Evolutionary conservation across 495 filamentous ascomycete genomes (phyloP).

Genomic region (Tuber umbilicatum): DNA sequence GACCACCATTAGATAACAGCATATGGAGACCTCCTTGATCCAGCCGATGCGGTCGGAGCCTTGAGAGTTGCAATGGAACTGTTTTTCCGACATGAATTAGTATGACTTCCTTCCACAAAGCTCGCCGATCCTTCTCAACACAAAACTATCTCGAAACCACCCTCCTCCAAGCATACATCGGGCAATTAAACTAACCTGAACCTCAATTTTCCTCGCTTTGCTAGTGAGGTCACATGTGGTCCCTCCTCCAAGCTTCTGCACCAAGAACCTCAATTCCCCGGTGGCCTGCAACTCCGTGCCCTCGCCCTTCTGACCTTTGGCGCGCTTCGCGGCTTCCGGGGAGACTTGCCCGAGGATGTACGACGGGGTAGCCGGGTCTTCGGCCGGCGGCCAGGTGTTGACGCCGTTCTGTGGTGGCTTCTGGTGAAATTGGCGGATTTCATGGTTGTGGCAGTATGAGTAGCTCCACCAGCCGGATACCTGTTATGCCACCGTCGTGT

Average conservation of each 20-base stretch:
- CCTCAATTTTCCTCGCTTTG: constrained; percentile 75
- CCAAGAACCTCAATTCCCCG: constrained; percentile 81
- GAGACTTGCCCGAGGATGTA: constrained; percentile 59
- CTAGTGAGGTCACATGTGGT: constrained; percentile 87
- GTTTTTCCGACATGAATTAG: constrained; percentile 15
- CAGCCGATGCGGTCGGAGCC: constrained; percentile 76
- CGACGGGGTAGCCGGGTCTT: constrained; percentile 68
- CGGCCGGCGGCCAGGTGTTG: constrained; percentile 62
- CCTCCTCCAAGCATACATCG: not conserved
- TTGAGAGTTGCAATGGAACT: constrained; percentile 88
- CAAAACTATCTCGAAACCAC: not conserved
- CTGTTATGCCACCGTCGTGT: not conserved
- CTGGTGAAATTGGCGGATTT: constrained; percentile 89
- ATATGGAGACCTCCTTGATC: constrained; percentile 93
- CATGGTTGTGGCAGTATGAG: constrained; percentile 82
- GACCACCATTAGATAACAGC: constrained; percentile 89
- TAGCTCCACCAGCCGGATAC: constrained; percentile 92
- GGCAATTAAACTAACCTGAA: constrained; percentile 48
- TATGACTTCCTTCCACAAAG: not conserved
- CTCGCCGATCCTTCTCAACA: not conserved
- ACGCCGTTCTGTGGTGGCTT: constrained; percentile 59
- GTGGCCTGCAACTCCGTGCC: constrained; percentile 66
- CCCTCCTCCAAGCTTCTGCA: constrained; percentile 76
- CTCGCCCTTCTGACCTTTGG: constrained; percentile 44
- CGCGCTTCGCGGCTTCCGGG: constrained; percentile 43